Conservation (phyloP, 179 eudicot genomes). For the Nepenthes alata region DNA sequence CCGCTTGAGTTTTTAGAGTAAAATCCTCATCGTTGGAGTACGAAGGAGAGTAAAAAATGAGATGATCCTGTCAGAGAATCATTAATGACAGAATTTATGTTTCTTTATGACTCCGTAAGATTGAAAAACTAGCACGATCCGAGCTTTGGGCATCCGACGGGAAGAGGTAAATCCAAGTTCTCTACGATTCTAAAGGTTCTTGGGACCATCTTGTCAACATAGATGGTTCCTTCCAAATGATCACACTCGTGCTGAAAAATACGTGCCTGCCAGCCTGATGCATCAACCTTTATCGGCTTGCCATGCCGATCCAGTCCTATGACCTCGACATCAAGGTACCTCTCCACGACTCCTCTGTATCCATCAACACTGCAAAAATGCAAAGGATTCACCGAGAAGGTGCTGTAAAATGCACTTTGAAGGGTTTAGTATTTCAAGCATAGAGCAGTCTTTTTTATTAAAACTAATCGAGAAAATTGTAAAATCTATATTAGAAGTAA, state of each 20-base stretch:
- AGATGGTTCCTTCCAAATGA: constrained; percentile 80
- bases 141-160: constrained; percentile 64
- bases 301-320: constrained; percentile 67
- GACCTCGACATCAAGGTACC: constrained; percentile 77
- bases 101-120: neutral
- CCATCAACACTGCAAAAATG: constrained; percentile 65
- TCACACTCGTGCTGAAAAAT: constrained; percentile 96
- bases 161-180: constrained; percentile 78
- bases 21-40: too few species aligned
- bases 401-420: too few species aligned
- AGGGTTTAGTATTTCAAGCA: neutral
- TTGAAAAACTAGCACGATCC: constrained; percentile 31
- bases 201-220: constrained; percentile 74
- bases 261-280: constrained; percentile 96
- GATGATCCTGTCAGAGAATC: too few species aligned
- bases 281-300: constrained; percentile 55
- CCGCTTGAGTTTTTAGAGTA: too few species aligned
- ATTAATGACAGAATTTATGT: too few species aligned
- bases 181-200: constrained; percentile 71
- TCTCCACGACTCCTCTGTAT: constrained; percentile 78
- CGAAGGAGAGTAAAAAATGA: too few species aligned
- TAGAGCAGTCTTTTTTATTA: neutral
- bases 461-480: neutral
- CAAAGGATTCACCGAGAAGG: neutral
- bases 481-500: too few species aligned